Evolutionary conservation across 2,329 filamentous ascomycete genomes (phyloP).

Genomic region (Xenoacremonium recifei): DNA sequence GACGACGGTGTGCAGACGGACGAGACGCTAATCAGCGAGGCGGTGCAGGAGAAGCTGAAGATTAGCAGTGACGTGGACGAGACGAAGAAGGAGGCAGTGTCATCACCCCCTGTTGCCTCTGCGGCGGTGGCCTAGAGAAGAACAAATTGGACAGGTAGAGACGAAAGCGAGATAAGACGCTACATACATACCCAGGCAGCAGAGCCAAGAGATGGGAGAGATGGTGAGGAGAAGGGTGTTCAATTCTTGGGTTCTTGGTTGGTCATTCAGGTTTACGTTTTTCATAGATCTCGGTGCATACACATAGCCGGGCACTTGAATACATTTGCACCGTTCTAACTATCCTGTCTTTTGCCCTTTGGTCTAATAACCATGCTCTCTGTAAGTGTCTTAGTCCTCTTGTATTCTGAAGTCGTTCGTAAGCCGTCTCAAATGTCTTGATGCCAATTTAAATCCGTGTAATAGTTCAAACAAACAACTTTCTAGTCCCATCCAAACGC

Average conservation of each 20-base stretch:
- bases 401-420: no score
- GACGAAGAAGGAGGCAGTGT: constrained; percentile 14
- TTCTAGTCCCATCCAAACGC: no score
- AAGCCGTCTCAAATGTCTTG: no score
- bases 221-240: no score
- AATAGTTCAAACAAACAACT: no score
- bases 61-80: constrained; percentile 26
- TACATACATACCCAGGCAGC: neutral
- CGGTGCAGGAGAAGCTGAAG: constrained; percentile 31
- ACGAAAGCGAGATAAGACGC: neutral
- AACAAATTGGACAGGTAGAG: neutral
- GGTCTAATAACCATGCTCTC: neutral
- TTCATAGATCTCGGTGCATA: neutral
- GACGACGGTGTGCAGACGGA: constrained; percentile 29
- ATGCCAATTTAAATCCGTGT: no score
- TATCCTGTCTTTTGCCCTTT: no score
- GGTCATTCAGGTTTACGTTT: no score
- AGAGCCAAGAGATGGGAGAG: no score
- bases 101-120: constrained; percentile 4
- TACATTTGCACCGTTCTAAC: no score
- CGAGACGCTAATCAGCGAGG: constrained; percentile 25
- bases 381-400: no score
- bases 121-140: constrained; percentile 11
- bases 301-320: neutral
- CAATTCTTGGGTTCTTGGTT: no score